Percentiles rank a stretch among this genome's conserved stretches.
Evolutionary conservation across 225 moss, liverwort and hornwort genomes (phyloP).

Genomic region (Polytrichum formosum): DNA sequence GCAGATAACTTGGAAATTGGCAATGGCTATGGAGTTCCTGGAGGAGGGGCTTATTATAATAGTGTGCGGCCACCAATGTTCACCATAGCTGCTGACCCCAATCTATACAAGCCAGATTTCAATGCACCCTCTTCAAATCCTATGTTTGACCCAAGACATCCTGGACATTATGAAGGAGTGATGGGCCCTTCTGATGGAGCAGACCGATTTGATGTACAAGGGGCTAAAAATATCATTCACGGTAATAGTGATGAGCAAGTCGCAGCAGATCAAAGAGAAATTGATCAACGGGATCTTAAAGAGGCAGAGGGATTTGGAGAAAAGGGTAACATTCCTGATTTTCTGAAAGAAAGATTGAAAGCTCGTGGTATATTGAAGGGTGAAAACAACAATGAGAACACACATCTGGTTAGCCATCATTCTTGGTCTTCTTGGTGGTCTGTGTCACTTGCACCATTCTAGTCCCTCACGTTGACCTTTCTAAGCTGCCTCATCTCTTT

Average conservation of each 20-base stretch:
- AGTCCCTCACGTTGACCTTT: too few relatives aligned
- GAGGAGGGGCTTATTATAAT: slow-evolving; percentile 84
- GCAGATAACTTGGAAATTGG: slow-evolving; percentile 92
- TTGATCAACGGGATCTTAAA: slow-evolving; percentile 35
- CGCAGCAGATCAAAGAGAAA: slow-evolving; percentile 32
- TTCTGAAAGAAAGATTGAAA: slow-evolving; percentile 79
- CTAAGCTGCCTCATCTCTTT: too few relatives aligned
- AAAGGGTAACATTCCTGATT: slow-evolving; percentile 69
- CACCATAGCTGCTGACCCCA: slow-evolving; percentile 58
- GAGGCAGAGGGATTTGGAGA: slow-evolving; percentile 48
- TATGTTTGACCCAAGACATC: slow-evolving; percentile 40
- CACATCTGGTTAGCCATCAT: slow-evolving; percentile 45
- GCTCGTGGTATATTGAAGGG: slow-evolving; percentile 87
- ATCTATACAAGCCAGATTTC: slow-evolving; percentile 45
- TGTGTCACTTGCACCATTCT: too few relatives aligned
- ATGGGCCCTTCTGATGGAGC: slow-evolving; percentile 43
- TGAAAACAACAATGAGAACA: slow-evolving; percentile 29
- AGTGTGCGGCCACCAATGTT: slow-evolving; percentile 76
- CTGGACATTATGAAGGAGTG: slow-evolving; percentile 48
- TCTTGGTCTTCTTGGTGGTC: too few relatives aligned
- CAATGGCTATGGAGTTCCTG: slow-evolving; percentile 93
- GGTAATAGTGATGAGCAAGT: slow-evolving; percentile 42
- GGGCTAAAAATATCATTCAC: slow-evolving; percentile 25
- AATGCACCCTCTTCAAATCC: slow-evolving; percentile 39
- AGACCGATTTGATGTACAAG: slow-evolving; percentile 48